phyloP scores from a whole-genome alignment of 768 basidiomycete genomes.

The Agaricus sinodeliciosus region DNA sequence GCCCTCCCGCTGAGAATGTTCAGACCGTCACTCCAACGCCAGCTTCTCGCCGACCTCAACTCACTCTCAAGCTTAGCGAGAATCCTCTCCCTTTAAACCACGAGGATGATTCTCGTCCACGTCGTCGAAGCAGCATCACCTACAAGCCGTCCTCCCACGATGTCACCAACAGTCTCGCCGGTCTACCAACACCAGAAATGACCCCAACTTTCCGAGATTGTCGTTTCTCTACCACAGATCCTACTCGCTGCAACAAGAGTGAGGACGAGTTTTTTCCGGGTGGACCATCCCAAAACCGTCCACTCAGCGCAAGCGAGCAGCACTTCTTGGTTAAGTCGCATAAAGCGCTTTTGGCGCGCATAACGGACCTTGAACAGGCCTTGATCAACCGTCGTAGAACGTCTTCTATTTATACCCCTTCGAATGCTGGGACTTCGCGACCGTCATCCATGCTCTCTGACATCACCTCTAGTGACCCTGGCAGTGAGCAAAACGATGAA shows the following conservation, averaged over 20 bases:
- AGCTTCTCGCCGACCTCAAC: conserved; percentile 25
- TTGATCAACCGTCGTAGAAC: conserved; percentile 39
- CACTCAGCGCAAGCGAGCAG: conserved; percentile 69
- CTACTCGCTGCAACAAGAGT: conserved; percentile 23
- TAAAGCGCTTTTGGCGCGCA: conserved; percentile 74
- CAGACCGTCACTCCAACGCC: conserved; percentile 9
- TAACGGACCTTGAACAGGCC: conserved; percentile 73
- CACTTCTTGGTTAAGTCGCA: conserved; percentile 85
- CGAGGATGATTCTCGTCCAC: conserved; percentile 26
- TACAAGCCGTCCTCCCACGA: conserved; percentile 55
- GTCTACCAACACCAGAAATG: conserved; percentile 68
- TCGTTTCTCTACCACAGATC: conserved; percentile 25
- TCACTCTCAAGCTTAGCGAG: conserved; percentile 31
- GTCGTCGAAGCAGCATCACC: conserved; percentile 65
- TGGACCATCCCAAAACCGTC: conserved; percentile 34
- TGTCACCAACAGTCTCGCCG: conserved; percentile 25
- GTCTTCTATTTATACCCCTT: conserved; percentile 24
- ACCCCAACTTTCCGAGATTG: conserved; percentile 47
- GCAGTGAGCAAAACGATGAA: conserved; percentile 62
- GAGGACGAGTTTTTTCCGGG: conserved; percentile 40
- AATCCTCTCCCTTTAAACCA: conserved; percentile 20
- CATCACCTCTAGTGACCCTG: conserved; percentile 26
- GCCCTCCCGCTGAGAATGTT: conserved; percentile 22
- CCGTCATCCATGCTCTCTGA: conserved; percentile 47
- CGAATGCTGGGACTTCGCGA: conserved; percentile 35